A percentile compares a stretch with the other conserved stretches of the same genome.
Evolutionary conservation across 2,329 filamentous ascomycete species (phyloP).

Genomic region (Colletotrichum sp.): DNA sequence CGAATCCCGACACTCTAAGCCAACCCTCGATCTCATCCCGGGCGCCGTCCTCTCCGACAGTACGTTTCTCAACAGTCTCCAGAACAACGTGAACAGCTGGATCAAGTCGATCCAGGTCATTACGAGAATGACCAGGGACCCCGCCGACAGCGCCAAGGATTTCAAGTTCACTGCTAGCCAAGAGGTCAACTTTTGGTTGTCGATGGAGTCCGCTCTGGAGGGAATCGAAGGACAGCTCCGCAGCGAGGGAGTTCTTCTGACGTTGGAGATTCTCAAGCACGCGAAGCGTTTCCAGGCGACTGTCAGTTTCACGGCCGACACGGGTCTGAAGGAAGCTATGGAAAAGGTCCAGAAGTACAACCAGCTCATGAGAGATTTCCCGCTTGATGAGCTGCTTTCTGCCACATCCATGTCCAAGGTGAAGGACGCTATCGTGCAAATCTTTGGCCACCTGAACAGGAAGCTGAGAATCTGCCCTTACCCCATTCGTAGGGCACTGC

Average conservation of each 20-base stretch:
- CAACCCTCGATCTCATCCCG: slow-evolving; percentile 81
- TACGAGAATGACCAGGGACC: slow-evolving; percentile 91
- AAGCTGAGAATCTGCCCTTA: slow-evolving; percentile 97
- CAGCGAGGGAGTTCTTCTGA: slow-evolving; percentile 87
- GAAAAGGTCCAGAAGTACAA: slow-evolving; percentile 99
- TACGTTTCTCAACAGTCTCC: slow-evolving; percentile 89
- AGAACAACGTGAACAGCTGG: slow-evolving; percentile 95
- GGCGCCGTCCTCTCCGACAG: slow-evolving; percentile 82
- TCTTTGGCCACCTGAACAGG: slow-evolving; percentile 96
- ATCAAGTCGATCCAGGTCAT: slow-evolving; percentile 98
- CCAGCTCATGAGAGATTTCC: slow-evolving; percentile 97
- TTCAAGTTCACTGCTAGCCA: slow-evolving; percentile 78
- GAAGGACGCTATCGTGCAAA: slow-evolving; percentile 85
- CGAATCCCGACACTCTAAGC: slow-evolving; percentile 66
- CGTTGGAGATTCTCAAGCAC: slow-evolving; percentile 92
- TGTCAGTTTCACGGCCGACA: slow-evolving; percentile 95
- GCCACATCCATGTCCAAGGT: slow-evolving; percentile 89
- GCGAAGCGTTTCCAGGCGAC: slow-evolving; percentile 98
- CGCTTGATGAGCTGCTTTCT: slow-evolving; percentile 90
- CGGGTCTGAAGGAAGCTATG: slow-evolving; percentile 92
- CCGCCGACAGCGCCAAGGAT: slow-evolving; percentile 61
- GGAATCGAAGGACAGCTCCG: slow-evolving; percentile 88
- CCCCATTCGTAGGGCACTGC: slow-evolving; percentile 86
- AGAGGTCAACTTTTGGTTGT: slow-evolving; percentile 99
- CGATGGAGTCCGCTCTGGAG: slow-evolving; percentile 93